phyloP scores from a whole-genome alignment of 2,329 filamentous ascomycete genomes.

The Fusarium hostae region DNA sequence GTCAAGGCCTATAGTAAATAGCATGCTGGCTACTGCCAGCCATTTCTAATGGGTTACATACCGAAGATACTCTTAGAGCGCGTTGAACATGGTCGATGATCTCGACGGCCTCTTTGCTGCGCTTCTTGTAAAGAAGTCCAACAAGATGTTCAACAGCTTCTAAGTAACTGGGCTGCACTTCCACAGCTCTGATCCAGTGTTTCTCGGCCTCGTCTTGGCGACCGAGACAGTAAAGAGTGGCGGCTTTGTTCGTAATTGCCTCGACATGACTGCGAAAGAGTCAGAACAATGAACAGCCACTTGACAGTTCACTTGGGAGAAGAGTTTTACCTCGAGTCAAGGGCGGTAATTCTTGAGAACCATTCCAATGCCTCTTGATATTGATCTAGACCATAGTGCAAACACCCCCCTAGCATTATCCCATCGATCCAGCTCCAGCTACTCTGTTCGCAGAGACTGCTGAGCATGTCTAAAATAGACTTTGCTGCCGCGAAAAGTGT shows the following conservation, averaged over 20 bases:
- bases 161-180: conserved; percentile 85
- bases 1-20: conserved; percentile 19
- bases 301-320: conserved; percentile 46
- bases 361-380: conserved; percentile 81
- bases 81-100: conserved; percentile 88
- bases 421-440: conserved; percentile 93
- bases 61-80: conserved; percentile 64
- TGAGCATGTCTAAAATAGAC: conserved; percentile 76
- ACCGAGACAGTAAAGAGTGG: conserved; percentile 85
- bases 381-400: conserved; percentile 89
- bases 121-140: conserved; percentile 84
- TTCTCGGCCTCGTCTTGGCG: conserved; percentile 85
- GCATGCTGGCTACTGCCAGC: not conserved
- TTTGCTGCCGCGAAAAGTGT: conserved; percentile 67
- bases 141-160: conserved; percentile 96
- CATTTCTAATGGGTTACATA: conserved; percentile 13
- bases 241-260: conserved; percentile 91
- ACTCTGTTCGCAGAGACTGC: conserved; percentile 80
- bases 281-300: conserved; percentile 47
- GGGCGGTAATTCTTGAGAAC: conserved; percentile 72
- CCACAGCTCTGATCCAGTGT: conserved; percentile 87
- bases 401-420: conserved; percentile 88
- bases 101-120: conserved; percentile 84
- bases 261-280: conserved; percentile 78
- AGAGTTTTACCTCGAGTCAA: conserved; percentile 64